phyloP scores from a whole-genome alignment of 2,329 filamentous ascomycete genomes.

The Elsinoe necatrix region DNA sequence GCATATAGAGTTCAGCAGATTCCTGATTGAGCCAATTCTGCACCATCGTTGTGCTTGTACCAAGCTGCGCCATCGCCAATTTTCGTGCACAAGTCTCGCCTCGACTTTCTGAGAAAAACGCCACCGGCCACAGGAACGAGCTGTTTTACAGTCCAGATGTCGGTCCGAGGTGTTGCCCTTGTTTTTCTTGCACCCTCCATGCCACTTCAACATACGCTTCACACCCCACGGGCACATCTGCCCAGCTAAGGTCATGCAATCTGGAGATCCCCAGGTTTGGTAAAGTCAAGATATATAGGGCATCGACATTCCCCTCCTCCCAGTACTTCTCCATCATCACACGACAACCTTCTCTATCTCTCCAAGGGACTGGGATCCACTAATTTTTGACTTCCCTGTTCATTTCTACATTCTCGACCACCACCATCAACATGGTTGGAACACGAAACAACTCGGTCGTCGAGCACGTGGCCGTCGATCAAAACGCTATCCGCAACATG shows the following conservation, averaged over 20 bases:
- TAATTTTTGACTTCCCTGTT: background rate
- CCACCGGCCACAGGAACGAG: slow-evolving; percentile 3
- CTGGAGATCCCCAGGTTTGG: slow-evolving; percentile 6
- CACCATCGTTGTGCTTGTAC: background rate
- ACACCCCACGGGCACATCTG: slow-evolving; percentile 8
- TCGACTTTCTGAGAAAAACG: background rate
- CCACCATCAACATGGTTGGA: slow-evolving; percentile 2
- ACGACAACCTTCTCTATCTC: slow-evolving; percentile 1
- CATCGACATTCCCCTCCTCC: background rate
- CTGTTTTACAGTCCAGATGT: background rate
- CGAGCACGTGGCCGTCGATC: slow-evolving; percentile 11
- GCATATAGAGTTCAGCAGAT: slow-evolving; percentile 13
- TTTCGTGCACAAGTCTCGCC: background rate
- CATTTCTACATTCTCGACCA: background rate
- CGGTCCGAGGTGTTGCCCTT: background rate
- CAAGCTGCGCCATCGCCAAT: slow-evolving; percentile 2
- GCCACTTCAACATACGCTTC: background rate
- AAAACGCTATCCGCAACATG: slow-evolving; percentile 12
- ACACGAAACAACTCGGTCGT: slow-evolving; percentile 12
- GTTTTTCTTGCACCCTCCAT: slow-evolving; percentile 1
- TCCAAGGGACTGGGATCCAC: background rate
- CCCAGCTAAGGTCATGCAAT: background rate
- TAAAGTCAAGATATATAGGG: slow-evolving; percentile 12
- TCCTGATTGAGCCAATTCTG: slow-evolving; percentile 2
- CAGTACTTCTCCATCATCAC: slow-evolving; percentile 2